These are phyloP conservation scores for Cenchrus americanus DNA, from an alignment of 176 grass and related monocot genomes.

Conservation along the genomic window DNA sequence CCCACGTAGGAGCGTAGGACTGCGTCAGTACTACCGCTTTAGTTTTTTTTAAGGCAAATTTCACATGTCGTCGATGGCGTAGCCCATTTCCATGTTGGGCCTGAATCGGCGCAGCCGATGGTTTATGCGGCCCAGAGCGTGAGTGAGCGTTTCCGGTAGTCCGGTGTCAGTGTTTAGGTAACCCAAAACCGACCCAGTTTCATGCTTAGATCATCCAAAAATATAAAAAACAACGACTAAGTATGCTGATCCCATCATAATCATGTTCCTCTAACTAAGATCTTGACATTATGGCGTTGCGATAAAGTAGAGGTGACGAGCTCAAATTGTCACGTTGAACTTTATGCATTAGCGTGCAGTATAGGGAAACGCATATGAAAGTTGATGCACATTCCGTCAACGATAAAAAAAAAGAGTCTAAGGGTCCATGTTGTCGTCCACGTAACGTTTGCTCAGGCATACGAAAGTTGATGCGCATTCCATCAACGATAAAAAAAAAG, in stretches of 20 bases:
- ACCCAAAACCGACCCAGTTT: too few relatives aligned
- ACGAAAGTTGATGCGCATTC: background rate
- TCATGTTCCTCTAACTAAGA: background rate
- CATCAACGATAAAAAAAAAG: background rate
- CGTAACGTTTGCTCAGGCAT: background rate
- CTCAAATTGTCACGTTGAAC: background rate
- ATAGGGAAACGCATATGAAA: background rate
- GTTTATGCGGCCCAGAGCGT: background rate
- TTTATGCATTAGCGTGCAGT: background rate
- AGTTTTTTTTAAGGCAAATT: background rate
- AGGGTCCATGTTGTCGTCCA: background rate
- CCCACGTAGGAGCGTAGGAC: background rate
- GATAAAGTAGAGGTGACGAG: background rate
- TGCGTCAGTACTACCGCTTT: background rate
- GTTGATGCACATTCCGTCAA: background rate
- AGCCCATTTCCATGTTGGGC: background rate
- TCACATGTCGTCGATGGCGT: background rate
- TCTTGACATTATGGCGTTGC: background rate
- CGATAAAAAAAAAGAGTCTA: background rate
- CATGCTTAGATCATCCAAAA: too few relatives aligned
- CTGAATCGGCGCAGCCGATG: background rate
- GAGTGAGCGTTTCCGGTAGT: too few relatives aligned
- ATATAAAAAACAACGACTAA: too few relatives aligned
- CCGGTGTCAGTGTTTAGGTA: too few relatives aligned
- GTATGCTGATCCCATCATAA: background rate